Conservation (phyloP, 129 eudicot species). For the Logfia minima region DNA sequence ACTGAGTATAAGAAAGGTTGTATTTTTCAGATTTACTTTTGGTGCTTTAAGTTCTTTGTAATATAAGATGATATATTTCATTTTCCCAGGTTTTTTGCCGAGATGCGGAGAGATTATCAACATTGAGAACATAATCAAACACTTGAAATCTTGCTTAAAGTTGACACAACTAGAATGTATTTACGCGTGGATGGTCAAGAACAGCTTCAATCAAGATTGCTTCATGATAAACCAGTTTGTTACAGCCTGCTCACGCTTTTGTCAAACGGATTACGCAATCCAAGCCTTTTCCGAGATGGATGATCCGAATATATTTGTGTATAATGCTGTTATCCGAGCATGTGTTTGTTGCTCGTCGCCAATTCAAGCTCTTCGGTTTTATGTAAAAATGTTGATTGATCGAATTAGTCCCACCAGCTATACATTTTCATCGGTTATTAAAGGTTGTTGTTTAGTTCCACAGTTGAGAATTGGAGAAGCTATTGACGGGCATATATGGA, state of each 20-base stretch:
- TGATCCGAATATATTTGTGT: conserved; percentile 64
- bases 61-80: background rate
- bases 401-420: conserved; percentile 60
- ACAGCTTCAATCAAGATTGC: conserved; percentile 54
- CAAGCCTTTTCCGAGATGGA: conserved; percentile 57
- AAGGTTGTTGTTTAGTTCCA: conserved; percentile 46
- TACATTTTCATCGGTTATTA: conserved; percentile 65
- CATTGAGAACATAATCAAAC: conserved; percentile 23
- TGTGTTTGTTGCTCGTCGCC: conserved; percentile 55
- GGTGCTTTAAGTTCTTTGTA: background rate
- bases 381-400: conserved; percentile 54
- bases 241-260: conserved; percentile 51
- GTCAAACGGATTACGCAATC: conserved; percentile 46
- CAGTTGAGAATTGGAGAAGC: conserved; percentile 48
- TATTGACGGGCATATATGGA: conserved; percentile 67
- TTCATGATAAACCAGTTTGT: conserved; percentile 68
- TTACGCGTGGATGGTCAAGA: conserved; percentile 63
- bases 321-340: conserved; percentile 71
- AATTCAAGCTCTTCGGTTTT: conserved; percentile 42
- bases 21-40: background rate
- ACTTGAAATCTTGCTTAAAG: conserved; percentile 47
- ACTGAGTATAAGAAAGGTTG: background rate
- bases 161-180: conserved; percentile 50
- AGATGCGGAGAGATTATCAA: background rate
- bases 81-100: background rate